phyloP scores from a whole-genome alignment of 164 flowering plant species.

The Umbilicus rupestris region DNA sequence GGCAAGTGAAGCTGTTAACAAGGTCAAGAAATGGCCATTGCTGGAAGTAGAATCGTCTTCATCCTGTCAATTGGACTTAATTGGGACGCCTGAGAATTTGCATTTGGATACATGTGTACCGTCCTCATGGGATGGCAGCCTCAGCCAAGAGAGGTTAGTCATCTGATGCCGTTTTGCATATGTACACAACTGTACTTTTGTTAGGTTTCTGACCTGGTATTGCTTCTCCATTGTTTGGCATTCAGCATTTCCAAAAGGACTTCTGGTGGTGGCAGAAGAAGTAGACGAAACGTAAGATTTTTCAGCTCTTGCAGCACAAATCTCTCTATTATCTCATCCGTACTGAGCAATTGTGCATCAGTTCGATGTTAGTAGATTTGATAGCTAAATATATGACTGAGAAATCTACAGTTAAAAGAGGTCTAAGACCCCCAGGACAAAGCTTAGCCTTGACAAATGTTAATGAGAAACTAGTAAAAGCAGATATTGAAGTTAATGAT shows the following conservation, averaged over 20 bases:
- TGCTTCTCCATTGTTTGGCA: slow-evolving; percentile 11
- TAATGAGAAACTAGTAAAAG: neutral
- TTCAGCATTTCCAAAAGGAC: slow-evolving; percentile 44
- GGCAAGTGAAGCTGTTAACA: slow-evolving; percentile 14
- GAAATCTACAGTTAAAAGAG: neutral
- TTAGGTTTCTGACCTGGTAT: slow-evolving; percentile 9
- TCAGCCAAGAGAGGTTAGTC: slow-evolving; percentile 64
- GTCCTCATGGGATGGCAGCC: slow-evolving; percentile 58
- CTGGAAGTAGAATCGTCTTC: slow-evolving; percentile 48
- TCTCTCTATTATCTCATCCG: no score
- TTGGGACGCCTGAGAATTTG: slow-evolving; percentile 49
- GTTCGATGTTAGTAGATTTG: neutral
- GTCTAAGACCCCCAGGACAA: neutral
- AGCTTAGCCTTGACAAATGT: neutral
- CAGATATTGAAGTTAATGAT: no score
- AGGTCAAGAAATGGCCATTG: slow-evolving; percentile 53
- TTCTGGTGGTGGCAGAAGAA: slow-evolving; percentile 54
- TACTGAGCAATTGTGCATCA: neutral
- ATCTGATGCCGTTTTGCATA: neutral
- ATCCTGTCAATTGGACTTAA: slow-evolving; percentile 46
- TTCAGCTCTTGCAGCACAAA: neutral
- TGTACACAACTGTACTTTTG: neutral
- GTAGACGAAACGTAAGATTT: slow-evolving; percentile 65
- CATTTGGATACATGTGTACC: slow-evolving; percentile 38
- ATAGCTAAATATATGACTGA: neutral